phyloP scores from a whole-genome alignment of 352 stramenopile species.

The Phytophthora constricta region DNA sequence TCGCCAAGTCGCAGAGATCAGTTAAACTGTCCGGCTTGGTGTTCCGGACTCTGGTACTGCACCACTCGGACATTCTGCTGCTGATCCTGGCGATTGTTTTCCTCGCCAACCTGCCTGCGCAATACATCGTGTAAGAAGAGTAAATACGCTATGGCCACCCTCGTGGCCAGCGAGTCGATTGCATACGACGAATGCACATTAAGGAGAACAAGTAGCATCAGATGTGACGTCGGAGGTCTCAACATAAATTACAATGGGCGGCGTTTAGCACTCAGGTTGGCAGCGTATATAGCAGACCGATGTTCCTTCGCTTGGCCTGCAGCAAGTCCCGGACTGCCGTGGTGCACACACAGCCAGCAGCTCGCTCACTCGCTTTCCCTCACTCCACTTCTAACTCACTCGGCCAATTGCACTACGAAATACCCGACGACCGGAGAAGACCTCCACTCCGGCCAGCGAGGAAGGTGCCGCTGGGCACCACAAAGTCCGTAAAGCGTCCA shows the following conservation, averaged over 20 bases:
- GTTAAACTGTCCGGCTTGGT: neutral
- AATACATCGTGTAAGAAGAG: slow-evolving; percentile 34
- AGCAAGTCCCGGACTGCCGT: slow-evolving; percentile 6
- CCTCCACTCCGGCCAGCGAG: slow-evolving; percentile 62
- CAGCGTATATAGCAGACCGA: slow-evolving; percentile 26
- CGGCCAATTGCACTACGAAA: slow-evolving; percentile 31
- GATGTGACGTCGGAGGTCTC: slow-evolving; percentile 29
- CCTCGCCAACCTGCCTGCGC: slow-evolving; percentile 29
- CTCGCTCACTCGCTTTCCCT: slow-evolving; percentile 18
- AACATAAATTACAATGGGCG: slow-evolving; percentile 56
- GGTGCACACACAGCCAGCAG: neutral
- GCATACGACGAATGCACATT: too few species aligned
- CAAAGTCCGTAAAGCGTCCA: slow-evolving; percentile 75
- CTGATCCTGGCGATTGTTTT: slow-evolving; percentile 32
- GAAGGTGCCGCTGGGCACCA: slow-evolving; percentile 70
- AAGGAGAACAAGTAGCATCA: too few species aligned
- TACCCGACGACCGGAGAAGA: slow-evolving; percentile 60
- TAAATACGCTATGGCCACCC: too few species aligned
- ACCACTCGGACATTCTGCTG: slow-evolving; percentile 29
- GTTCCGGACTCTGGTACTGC: slow-evolving; percentile 14
- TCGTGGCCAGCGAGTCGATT: too few species aligned
- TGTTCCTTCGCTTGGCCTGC: slow-evolving; percentile 25
- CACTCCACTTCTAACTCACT: slow-evolving; percentile 25
- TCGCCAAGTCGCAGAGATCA: slow-evolving; percentile 4
- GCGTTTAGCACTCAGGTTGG: slow-evolving; percentile 34